These are phyloP conservation scores for Colletotrichum limetticola DNA, from an alignment of 2,329 filamentous ascomycete genomes.

Conservation along the genomic window DNA sequence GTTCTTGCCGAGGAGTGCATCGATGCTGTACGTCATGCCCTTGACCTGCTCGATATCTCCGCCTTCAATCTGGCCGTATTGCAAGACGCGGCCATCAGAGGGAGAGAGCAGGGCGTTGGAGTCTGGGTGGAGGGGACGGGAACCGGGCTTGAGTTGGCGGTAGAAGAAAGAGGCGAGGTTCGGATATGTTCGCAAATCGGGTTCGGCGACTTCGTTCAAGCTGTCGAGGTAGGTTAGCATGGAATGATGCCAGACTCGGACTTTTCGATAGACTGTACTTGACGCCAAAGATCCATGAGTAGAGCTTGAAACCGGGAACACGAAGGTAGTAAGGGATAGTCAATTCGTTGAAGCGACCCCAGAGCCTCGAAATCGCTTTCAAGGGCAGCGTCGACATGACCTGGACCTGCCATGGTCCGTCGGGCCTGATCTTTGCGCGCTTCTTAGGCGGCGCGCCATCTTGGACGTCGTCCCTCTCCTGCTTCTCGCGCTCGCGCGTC, in stretches of 20 bases:
- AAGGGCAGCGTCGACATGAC: conserved; percentile 93
- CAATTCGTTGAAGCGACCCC: conserved; percentile 92
- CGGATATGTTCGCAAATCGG: conserved; percentile 88
- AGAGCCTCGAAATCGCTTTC: conserved; percentile 88
- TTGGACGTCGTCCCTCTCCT: conserved; percentile 56
- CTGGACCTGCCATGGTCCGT: conserved; percentile 92
- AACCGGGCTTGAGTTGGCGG: conserved; percentile 89
- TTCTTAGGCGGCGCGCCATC: conserved; percentile 58
- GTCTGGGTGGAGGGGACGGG: conserved; percentile 84
- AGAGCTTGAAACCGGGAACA: conserved; percentile 90
- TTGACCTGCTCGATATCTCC: conserved; percentile 99
- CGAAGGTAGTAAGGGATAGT: conserved; percentile 89
- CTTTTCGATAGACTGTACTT: conserved; percentile 56
- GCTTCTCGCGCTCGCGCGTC: conserved; percentile 63
- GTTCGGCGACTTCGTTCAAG: conserved; percentile 86
- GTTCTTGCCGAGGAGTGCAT: conserved; percentile 84
- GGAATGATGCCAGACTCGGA: conserved; percentile 6
- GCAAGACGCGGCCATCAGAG: conserved; percentile 89
- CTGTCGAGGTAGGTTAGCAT: conserved; percentile 53
- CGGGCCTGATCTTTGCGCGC: conserved; percentile 76
- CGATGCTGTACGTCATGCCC: conserved; percentile 96
- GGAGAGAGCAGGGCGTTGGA: conserved; percentile 85
- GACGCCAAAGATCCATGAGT: conserved; percentile 92
- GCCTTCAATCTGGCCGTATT: conserved; percentile 91
- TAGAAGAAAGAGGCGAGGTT: conserved; percentile 99